These are phyloP conservation scores for Epichloe typhina DNA, from an alignment of 2,329 filamentous ascomycete genomes.

Conservation along the genomic window DNA sequence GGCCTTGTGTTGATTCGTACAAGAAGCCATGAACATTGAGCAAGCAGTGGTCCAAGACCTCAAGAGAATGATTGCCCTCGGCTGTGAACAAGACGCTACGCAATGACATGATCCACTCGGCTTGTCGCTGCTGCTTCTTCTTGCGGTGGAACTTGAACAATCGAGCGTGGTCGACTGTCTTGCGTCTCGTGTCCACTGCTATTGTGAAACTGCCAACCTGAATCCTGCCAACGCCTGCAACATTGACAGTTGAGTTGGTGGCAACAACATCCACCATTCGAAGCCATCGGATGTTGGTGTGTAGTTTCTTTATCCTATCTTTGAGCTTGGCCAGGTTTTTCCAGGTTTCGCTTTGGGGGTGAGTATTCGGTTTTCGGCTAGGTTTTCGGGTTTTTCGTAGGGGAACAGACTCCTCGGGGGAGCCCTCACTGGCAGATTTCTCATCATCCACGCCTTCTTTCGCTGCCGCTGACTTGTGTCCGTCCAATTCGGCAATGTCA, in stretches of 20 bases:
- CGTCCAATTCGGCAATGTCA: slow-evolving; percentile 55
- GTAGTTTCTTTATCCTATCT: slow-evolving; percentile 73
- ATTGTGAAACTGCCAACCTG: slow-evolving; percentile 76
- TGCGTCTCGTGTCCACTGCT: slow-evolving; percentile 79
- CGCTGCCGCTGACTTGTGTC: slow-evolving; percentile 24
- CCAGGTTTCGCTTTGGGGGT: slow-evolving; percentile 61
- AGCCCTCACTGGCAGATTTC: slow-evolving; percentile 12
- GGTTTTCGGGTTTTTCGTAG: slow-evolving; percentile 7
- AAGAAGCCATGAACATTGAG: slow-evolving; percentile 87
- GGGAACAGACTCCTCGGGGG: slow-evolving; percentile 8
- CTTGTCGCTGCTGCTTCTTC: slow-evolving; percentile 49
- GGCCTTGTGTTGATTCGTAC: slow-evolving; percentile 70
- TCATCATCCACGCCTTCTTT: slow-evolving; percentile 17
- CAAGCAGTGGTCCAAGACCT: slow-evolving; percentile 76
- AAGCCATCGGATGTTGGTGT: slow-evolving; percentile 78
- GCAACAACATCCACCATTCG: slow-evolving; percentile 81
- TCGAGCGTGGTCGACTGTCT: slow-evolving; percentile 80
- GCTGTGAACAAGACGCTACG: slow-evolving; percentile 82
- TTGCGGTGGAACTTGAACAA: slow-evolving; percentile 57
- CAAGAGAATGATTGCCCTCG: slow-evolving; percentile 70
- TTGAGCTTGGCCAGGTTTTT: slow-evolving; percentile 64
- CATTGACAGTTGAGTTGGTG: slow-evolving; percentile 61
- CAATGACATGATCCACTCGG: slow-evolving; percentile 85
- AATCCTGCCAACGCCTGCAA: slow-evolving; percentile 71
- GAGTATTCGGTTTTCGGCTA: slow-evolving; percentile 11